These are phyloP conservation scores for Russula vinacea DNA, from an alignment of 768 basidiomycete species.

Conservation along the genomic window DNA sequence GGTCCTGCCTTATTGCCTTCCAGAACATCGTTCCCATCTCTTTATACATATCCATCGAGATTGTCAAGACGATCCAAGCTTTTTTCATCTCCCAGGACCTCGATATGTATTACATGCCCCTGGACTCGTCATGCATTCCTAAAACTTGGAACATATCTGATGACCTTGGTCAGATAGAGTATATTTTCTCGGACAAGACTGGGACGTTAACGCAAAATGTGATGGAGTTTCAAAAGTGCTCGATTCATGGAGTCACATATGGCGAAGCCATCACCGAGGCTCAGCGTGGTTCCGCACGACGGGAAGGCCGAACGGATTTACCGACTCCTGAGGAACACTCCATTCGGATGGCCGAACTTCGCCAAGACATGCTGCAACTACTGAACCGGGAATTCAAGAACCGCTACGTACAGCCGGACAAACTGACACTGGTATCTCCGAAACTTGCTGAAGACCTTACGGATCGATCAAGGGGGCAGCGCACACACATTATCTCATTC, in stretches of 20 bases:
- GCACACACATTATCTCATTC: constrained; percentile 70
- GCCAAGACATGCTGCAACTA: constrained; percentile 69
- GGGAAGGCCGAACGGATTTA: constrained; percentile 67
- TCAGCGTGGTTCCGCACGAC: constrained; percentile 84
- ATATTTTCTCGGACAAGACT: constrained; percentile 90
- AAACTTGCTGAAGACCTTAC: constrained; percentile 76
- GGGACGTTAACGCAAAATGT: constrained; percentile 97
- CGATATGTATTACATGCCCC: constrained; percentile 92
- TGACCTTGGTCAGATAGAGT: constrained; percentile 98
- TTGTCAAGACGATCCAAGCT: constrained; percentile 97
- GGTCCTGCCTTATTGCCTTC: constrained; percentile 91
- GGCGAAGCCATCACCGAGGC: constrained; percentile 97
- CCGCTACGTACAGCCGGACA: constrained; percentile 74
- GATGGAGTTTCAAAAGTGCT: constrained; percentile 98
- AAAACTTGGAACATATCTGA: constrained; percentile 99
- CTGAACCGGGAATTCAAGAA: constrained; percentile 86
- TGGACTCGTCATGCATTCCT: constrained; percentile 85
- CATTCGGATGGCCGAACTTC: constrained; percentile 59
- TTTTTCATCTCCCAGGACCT: constrained; percentile 94
- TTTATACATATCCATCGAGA: constrained; percentile 95
- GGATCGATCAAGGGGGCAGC: constrained; percentile 57
- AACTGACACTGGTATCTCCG: constrained; percentile 85
- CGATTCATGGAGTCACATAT: constrained; percentile 76
- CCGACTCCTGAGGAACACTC: constrained; percentile 70
- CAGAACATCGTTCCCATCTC: constrained; percentile 97